Base-by-base conservation (phyloP, 2,329 filamentous ascomycete species). In the Aspergillus sp. region DNA sequence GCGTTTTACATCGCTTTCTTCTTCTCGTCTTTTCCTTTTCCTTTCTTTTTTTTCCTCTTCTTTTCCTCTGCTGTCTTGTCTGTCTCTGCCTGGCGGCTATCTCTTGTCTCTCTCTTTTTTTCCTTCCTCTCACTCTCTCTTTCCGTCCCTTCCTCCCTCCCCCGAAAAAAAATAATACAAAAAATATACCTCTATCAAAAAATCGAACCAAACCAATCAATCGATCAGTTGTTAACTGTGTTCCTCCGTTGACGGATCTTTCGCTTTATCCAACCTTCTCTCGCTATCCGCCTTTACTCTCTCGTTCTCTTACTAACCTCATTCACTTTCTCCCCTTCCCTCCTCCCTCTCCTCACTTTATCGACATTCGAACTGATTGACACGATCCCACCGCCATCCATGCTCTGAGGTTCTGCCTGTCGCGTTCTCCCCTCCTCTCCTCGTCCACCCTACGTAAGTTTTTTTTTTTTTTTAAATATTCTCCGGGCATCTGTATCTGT, bases 371-470 rank as follows among this genome's bases (percentile, higher is more conserved):
- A 43, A 43, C 15, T 43, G 46, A 47, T 48, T 50, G 48, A 51
- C 48, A 53, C 56, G 47, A 57, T 55, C 50, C 49, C 45, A 49
- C 53, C 56, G 49, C 49, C 41, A 39, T 51, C 42, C 49, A 57
- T 53, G 55, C 54, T 57, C 44, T 56, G 55, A 59, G 53, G 13
- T 43, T 53, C 51, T 48, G 49, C 50, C 49, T 52, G 48, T 53
- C 46, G 52, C 46, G 46, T 50, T 20, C 7, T 17, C 22, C 41
- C 41, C 41, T 39, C 41, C 41, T 39, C 22, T 17, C 10, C 47
- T 48, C 50, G 49, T 56, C 56, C 55, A 55, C 55, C 52, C 52
- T 53, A 53, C 52, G 55, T 56, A 44, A 44, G 17, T 44, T 9
- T 13, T 19, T 30, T 13, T 13, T 19, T 20, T 33, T 2, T 42